Evolutionary conservation across 371 early-diverging fungal genomes (phyloP).

Genomic region (Mortierella sp.): DNA sequence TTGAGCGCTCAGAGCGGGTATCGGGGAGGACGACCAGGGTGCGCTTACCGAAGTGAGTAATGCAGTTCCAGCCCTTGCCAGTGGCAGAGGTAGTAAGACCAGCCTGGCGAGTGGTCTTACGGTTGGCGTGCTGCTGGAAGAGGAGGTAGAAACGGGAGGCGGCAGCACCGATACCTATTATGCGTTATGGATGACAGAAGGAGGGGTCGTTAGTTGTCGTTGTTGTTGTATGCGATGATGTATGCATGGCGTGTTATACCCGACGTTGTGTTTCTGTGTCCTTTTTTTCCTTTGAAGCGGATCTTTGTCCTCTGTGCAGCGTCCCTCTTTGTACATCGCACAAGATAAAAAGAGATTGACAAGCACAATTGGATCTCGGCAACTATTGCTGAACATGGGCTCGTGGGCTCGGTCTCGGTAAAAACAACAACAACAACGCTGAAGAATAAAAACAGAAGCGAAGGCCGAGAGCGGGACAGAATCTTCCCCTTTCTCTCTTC

Average conservation of each 20-base stretch:
- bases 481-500: background rate
- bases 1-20: slow-evolving; percentile 81
- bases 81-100: slow-evolving; percentile 63
- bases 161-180: slow-evolving; percentile 65
- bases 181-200: background rate
- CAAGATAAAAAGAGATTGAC: background rate
- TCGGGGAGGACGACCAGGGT: slow-evolving; percentile 77
- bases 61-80: slow-evolving; percentile 52
- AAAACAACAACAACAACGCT: background rate
- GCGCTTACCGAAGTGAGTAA: slow-evolving; percentile 73
- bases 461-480: background rate
- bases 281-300: background rate
- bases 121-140: slow-evolving; percentile 87
- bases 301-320: background rate
- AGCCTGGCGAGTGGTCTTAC: slow-evolving; percentile 65
- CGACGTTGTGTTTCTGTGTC: background rate
- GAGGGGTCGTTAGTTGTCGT: background rate
- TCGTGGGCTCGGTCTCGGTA: slow-evolving; percentile 16
- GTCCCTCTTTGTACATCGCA: background rate
- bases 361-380: slow-evolving; percentile 3
- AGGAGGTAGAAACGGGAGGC: slow-evolving; percentile 84
- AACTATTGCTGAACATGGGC: background rate
- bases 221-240: background rate
- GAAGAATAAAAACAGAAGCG: background rate
- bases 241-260: background rate